A percentile compares a stretch with the other conserved stretches of the same genome.
Evolutionary conservation across 441 rosid species (phyloP).

Genomic region (Pelargonium cotyledonis): DNA sequence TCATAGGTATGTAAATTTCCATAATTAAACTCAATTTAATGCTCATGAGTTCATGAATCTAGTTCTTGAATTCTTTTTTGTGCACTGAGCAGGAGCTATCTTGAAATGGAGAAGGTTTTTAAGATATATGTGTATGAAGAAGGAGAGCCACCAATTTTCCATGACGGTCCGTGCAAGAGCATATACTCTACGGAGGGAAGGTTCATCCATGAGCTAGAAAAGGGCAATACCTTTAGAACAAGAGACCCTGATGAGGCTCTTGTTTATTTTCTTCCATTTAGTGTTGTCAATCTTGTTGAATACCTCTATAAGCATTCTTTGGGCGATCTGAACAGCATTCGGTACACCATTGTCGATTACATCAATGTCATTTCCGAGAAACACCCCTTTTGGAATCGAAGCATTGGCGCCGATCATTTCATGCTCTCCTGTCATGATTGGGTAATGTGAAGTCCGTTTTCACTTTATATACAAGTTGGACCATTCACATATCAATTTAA

Average conservation of each 20-base stretch:
- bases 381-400: conserved; percentile 53
- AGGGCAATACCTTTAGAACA: conserved; percentile 28
- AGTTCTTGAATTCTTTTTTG: too few species aligned
- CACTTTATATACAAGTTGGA: too few species aligned
- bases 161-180: conserved; percentile 43
- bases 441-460: too few species aligned
- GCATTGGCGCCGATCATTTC: conserved; percentile 53
- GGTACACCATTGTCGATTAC: conserved; percentile 39
- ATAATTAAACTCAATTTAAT: background rate
- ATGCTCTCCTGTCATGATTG: conserved; percentile 66
- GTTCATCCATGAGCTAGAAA: conserved; percentile 46
- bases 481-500: too few species aligned
- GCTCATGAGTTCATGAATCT: background rate
- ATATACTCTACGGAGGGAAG: conserved; percentile 56
- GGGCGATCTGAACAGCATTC: conserved; percentile 24
- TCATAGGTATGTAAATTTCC: conserved; percentile 36
- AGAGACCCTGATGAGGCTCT: conserved; percentile 42
- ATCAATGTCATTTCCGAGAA: conserved; percentile 27
- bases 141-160: conserved; percentile 63
- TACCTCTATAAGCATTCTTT: conserved; percentile 33
- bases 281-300: conserved; percentile 51
- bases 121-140: conserved; percentile 51
- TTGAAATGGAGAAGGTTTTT: conserved; percentile 55
- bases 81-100: conserved; percentile 48
- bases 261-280: conserved; percentile 57